Base-by-base conservation (phyloP, 768 basidiomycete genomes). In the Tephrocybe sp. region DNA sequence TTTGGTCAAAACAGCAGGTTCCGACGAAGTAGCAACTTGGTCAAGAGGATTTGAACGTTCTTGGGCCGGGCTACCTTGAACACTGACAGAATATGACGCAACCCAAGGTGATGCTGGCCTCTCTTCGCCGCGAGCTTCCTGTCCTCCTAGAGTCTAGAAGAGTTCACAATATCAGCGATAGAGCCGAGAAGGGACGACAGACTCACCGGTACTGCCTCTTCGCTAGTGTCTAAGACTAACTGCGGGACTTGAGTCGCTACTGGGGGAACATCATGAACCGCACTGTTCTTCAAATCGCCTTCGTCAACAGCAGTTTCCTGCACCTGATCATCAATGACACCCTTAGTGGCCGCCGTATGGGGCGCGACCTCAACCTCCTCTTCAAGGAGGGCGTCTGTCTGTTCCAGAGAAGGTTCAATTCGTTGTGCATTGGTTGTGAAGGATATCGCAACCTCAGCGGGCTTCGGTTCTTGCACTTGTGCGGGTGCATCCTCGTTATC, bases 81-180 rank as follows among this genome's bases (percentile, higher is more conserved):
- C 58, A 36, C 61, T 63, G 25, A 70, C 69, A 28, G 69, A 69
- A 50, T 70, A 69, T 8, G 67, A 69, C 16, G 69, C 59, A 2
- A 63, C 63, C 69, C 66, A 68, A n/a, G 59, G 63, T 1, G 69
- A 69, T 45, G 59, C 59, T n/a, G 63, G 63, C 35, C 62, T 59
- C 25, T 67, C 62, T 34, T 49, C 44, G 11, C 32, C 25, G n/a
- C 31, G 42, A 12, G 54, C 32, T 11, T 9, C 36, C 9, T 43
- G 45, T 13, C 42, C 45, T 32, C 32, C 35, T 5, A 42, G 18
- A 18, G 32, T 44, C 5, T 45, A n/a, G 50, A 24, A 34, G 44
- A 21, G 45, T 57, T 45, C 7, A 16, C 35, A 43, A 22, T 13
- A 28, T 59, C 31, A 55, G 37, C 15, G 27, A 13, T 21, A 24